phyloP scores from a whole-genome alignment of 1,139 yeast species.

The Blastobotrys capitulatus region DNA sequence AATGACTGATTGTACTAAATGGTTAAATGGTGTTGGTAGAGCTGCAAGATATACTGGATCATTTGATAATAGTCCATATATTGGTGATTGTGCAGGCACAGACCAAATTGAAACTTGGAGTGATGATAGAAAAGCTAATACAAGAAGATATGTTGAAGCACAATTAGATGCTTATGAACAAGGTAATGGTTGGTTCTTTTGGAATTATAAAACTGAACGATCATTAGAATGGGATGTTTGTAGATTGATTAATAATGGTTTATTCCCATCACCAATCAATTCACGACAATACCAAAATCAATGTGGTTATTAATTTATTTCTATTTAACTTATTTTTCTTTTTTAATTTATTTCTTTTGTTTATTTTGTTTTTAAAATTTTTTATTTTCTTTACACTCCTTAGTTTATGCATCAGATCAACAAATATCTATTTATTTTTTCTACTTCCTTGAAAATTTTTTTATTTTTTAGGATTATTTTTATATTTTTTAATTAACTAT shows the following conservation, averaged over 20 bases:
- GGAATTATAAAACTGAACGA: slow-evolving; percentile 83
- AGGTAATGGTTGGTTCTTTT: slow-evolving; percentile 79
- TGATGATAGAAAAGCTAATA: slow-evolving; percentile 46
- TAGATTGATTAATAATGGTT: slow-evolving; percentile 47
- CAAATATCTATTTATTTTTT: too few species aligned
- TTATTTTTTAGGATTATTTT: too few species aligned
- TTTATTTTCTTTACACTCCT: too few species aligned
- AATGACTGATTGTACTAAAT: slow-evolving; percentile 82
- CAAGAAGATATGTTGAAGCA: slow-evolving; percentile 76
- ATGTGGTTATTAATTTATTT: slow-evolving; percentile 40
- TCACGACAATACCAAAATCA: slow-evolving; percentile 65
- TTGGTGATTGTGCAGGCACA: slow-evolving; percentile 62
- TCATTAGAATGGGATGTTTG: slow-evolving; percentile 85
- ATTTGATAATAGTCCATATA: slow-evolving; percentile 41
- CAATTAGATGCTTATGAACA: slow-evolving; percentile 80
- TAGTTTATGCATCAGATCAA: too few species aligned
- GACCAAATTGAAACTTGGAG: slow-evolving; percentile 59
- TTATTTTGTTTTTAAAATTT: too few species aligned
- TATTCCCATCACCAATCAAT: slow-evolving; percentile 76
- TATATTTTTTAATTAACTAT: too few species aligned
- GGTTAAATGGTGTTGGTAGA: slow-evolving; percentile 88
- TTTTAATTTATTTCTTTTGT: too few species aligned
- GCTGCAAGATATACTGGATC: slow-evolving; percentile 85
- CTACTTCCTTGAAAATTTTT: too few species aligned
- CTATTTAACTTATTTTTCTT: too few species aligned